A percentile compares a stretch with the other conserved stretches of the same genome.
Conservation (phyloP, 2,329 filamentous ascomycete species). For the Podosphaera fusca region DNA sequence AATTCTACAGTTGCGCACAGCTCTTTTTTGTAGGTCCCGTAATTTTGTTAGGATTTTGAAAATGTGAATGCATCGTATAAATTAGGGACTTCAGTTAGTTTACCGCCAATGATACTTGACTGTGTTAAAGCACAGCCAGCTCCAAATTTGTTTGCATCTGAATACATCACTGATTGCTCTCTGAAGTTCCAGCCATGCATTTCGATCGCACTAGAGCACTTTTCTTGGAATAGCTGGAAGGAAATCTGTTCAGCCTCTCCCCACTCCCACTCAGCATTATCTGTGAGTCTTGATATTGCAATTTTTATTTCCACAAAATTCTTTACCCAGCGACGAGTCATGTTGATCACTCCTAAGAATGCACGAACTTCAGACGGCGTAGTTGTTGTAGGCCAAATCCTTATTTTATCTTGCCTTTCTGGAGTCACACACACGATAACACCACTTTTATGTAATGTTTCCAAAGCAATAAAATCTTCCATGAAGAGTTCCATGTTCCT, state of each 20-base stretch:
- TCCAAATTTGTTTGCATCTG: not conserved
- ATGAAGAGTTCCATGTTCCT: conserved; percentile 1
- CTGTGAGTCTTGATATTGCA: too few species aligned
- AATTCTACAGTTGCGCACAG: too few species aligned
- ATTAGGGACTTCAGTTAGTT: not conserved
- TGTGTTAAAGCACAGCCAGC: conserved; percentile 1
- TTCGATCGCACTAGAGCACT: not conserved
- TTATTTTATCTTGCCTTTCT: not conserved
- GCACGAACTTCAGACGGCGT: not conserved
- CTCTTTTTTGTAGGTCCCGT: too few species aligned
- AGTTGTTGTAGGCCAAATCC: not conserved
- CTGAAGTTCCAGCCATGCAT: not conserved
- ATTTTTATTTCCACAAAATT: too few species aligned
- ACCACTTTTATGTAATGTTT: not conserved
- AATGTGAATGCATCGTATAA: not conserved
- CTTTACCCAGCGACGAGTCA: not conserved
- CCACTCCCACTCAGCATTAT: too few species aligned
- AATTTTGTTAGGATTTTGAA: too few species aligned
- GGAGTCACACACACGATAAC: not conserved
- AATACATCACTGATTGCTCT: not conserved
- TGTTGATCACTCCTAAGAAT: not conserved
- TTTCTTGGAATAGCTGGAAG: too few species aligned
- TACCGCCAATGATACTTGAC: not conserved
- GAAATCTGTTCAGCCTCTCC: too few species aligned
- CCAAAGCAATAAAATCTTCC: not conserved